Base-by-base conservation (phyloP, 306 rosid species). In the Dryas drummondii region DNA sequence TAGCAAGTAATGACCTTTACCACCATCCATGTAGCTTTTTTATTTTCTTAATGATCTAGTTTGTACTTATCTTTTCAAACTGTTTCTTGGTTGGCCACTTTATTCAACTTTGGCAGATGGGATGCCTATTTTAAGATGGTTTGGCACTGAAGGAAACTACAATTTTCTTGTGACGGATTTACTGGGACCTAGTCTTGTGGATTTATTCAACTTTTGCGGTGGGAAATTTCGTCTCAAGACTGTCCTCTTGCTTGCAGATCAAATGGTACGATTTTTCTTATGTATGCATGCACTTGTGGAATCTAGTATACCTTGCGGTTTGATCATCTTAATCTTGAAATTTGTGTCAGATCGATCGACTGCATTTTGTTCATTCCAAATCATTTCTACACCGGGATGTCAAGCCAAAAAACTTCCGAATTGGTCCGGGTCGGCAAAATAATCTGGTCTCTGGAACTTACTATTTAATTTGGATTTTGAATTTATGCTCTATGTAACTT, bases 211-310 rank as follows among this genome's bases (percentile, higher is more conserved):
- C 86, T 94, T 94, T 82, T 94, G 98, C 80, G 89, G 87, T 81
- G 82, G 97, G 74, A 94, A 94, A 75, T 84, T 94, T 85, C 91
- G 97, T 50, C 94, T 91, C 53, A 94, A 94, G 85, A 90, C 97
- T 68, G 98, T 91, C 79, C 96, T 94, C 57, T 91, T 94, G 97
- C 97, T 94, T 69, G 97, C 97, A 44, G 98, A 94, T 86, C 98
- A 94, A 82, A 91, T 94, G 98, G 98, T 94, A 63, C 69, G 79
- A 63, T 86, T 82, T 4, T 26, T 44, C 12, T 69, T 16, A 70
- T 17, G 41, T 46, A 42, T 74, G 27, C 75, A 26, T 71, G 41
- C 47, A 60, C 60, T 60, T 79, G 58, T 58, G 6, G 55, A 48
- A 12, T 69, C 51, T 49, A 55, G 12, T 58, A 17, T 40, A 58